Evolutionary conservation across 2,329 filamentous ascomycete species (phyloP), one percentile per base, ranked within the genome.

Genomic region (Mycocentrospora acerina): DNA sequence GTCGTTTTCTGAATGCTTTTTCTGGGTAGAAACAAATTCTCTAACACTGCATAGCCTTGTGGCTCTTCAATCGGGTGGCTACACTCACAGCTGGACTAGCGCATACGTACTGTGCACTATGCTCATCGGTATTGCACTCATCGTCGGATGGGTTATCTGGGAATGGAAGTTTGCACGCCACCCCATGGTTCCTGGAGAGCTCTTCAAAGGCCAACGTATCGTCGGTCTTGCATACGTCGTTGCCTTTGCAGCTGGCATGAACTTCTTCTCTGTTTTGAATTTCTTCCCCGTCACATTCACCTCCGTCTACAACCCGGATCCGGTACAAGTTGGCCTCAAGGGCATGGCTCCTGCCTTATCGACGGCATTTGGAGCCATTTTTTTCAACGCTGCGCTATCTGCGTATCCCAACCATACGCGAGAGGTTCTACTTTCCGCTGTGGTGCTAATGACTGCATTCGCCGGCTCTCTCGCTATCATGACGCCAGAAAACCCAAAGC

Each of bases 61-160:
- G n/a, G 64, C 64, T 3, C 59, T 71, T 1, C 66, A 70, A 38
- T 54, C 63, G 9, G 68, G 67, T 10, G 68, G 68, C 18, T 69
- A 70, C 42, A 62, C 60, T 7, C 64, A 71, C 29, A 46, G 59
- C 7, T 71, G 69, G 69, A 55, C 46, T 0, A 65, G 59, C 9
- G 67, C 62, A 0, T 68, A 69, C 40, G 60, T 64, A 1, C 49
- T 71, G 5, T 60, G 57, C 40, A 62, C 58, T 5, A 53, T 71
- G 4, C 42, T 71, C 10, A 49, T 67, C 26, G 67, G 68, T 15
- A 43, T 69, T 10, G 42, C 46, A 2, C 53, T 70, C 1, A 60
- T 70, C 14, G 43, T 25, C n/a, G 51, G 42, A 2, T 71, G 65
- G 50, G 34, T 66, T 7, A 37, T 66, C 6, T 70, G 59, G 48